Conservation (phyloP, 441 rosid genomes). For the Pelargonium fulgidum region DNA sequence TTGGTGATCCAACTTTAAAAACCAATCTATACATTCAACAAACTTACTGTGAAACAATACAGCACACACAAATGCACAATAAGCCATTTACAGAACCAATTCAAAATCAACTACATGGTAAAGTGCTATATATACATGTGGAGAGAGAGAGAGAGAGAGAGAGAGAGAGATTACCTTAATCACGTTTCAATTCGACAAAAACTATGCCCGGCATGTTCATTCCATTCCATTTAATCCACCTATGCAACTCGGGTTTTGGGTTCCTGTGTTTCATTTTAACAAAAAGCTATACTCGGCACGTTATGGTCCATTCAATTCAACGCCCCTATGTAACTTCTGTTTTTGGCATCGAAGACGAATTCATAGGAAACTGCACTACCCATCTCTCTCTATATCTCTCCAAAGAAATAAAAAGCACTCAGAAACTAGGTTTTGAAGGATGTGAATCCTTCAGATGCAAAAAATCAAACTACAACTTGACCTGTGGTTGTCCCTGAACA, state of each 20-base stretch:
- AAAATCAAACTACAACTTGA: conserved; percentile 19
- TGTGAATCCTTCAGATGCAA: neutral
- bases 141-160: too few relatives aligned
- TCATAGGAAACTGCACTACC: too few relatives aligned
- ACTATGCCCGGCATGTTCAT: neutral
- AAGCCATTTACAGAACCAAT: too few relatives aligned
- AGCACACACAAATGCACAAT: too few relatives aligned
- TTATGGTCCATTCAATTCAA: too few relatives aligned
- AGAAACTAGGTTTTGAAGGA: conserved; percentile 8
- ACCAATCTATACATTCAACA: too few relatives aligned
- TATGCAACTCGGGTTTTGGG: too few relatives aligned
- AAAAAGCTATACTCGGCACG: neutral
- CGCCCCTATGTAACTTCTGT: neutral
- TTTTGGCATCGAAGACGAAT: neutral
- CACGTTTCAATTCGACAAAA: neutral
- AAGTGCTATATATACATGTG: too few relatives aligned
- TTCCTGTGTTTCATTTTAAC: neutral
- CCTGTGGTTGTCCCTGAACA: conserved; percentile 15
- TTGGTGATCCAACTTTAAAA: too few relatives aligned
- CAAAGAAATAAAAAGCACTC: conserved; percentile 13
- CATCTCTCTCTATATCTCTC: conserved; percentile 4
- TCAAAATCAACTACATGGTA: too few relatives aligned
- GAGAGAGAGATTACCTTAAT: neutral
- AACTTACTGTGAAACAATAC: too few relatives aligned
- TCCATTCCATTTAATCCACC: too few relatives aligned